Base-by-base conservation (phyloP, 192 early-diverging fungal species). In the Blastocladiella britannica region DNA sequence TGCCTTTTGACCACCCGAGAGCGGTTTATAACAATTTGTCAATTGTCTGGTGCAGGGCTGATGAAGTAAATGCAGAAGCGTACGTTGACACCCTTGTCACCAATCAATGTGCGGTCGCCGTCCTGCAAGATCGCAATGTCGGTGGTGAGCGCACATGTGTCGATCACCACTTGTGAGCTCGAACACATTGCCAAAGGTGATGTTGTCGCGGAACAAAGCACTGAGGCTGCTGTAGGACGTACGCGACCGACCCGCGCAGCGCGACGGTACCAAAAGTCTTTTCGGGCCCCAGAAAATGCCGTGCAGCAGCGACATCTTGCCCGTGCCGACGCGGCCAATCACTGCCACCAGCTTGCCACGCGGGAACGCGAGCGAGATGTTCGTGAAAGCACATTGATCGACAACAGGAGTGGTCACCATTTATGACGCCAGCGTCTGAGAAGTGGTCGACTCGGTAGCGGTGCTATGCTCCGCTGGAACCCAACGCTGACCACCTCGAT, bases 301-400 rank as follows among this genome's bases (percentile, higher is more conserved):
- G 6, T 47, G 37, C 51, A 67, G 24, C 24, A 67, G 59, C 47
- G 63, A 54, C 29, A 54, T 55, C 43, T 67, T 73, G 2, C 72
- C 72, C 29, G 56, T 30, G 7, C 72, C 72, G 4, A 73, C 72
- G 1, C 52, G 27, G 25, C 72, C 72, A 12, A 73, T 62, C 25
- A 73, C 56, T 0, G 72, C 72, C 2, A 71, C 70, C 20, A 67
- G 28, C 0, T 53, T 31, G 7, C 64, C 64, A 55, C 37, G 53
- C 29, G 65, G 63, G 0, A 73, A 57, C 20, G 37, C n/a, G n/a
- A n/a, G n/a, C n/a, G n/a, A n/a, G n/a, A n/a, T n/a, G n/a, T n/a
- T n/a, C n/a, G n/a, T n/a, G n/a, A n/a, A n/a, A n/a, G n/a, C n/a
- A n/a, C n/a, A n/a, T n/a, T n/a, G n/a, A n/a, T n/a, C n/a, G n/a